These are phyloP conservation scores for Trichoderma aggressivum DNA, from an alignment of 2,329 filamentous ascomycete species.

Conservation along the genomic window DNA sequence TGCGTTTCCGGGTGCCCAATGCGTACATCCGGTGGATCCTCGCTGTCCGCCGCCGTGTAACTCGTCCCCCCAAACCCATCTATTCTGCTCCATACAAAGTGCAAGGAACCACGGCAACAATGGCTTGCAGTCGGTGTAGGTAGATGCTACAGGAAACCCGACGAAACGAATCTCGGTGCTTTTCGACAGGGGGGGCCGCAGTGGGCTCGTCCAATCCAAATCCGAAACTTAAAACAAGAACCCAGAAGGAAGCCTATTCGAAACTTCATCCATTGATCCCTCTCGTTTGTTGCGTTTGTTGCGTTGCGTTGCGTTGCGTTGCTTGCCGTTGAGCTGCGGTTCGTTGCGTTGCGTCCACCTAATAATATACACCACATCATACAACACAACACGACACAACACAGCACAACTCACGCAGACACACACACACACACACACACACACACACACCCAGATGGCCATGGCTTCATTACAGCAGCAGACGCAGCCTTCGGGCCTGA, in stretches of 20 bases:
- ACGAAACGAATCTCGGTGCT: conserved; percentile 12
- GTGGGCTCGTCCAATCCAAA: no score
- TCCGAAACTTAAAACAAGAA: conserved; percentile 17
- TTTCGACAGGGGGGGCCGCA: not conserved
- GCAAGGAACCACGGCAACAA: conserved; percentile 17
- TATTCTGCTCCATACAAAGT: conserved; percentile 10
- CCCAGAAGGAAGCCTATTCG: conserved; percentile 12
- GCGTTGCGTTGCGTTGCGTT: not conserved
- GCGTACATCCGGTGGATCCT: conserved; percentile 14
- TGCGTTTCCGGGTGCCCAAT: conserved; percentile 3
- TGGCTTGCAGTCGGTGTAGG: conserved; percentile 21
- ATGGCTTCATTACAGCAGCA: conserved; percentile 30
- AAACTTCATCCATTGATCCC: not conserved
- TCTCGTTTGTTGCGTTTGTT: not conserved
- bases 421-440: not conserved
- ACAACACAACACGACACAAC: not conserved
- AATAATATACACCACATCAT: no score
- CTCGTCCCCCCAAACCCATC: conserved; percentile 15
- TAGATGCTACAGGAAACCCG: not conserved
- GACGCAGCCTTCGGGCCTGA: conserved; percentile 21
- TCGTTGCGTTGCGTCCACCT: not conserved
- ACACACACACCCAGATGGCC: not conserved
- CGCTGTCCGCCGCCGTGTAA: conserved; percentile 16
- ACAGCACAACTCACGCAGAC: not conserved
- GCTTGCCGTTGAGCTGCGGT: not conserved